Percentiles rank a stretch among this genome's conserved stretches.
Evolutionary conservation across 1,284 basidiomycete species (phyloP).

Genomic region (Microbotryum saponariae): DNA sequence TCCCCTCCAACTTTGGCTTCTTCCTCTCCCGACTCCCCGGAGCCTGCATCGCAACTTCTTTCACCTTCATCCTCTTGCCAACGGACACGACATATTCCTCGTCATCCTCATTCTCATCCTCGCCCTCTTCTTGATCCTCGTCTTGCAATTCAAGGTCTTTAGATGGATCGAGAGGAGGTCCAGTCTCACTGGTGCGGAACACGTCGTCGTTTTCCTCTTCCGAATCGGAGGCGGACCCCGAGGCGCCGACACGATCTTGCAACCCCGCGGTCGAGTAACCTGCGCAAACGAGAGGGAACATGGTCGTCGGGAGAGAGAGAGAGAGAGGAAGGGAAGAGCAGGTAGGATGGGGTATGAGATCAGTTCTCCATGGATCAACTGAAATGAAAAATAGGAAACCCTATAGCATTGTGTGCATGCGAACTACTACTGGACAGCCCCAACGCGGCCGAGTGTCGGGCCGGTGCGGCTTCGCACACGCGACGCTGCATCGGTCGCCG

Average conservation of each 20-base stretch:
- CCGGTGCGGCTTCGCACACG: no score
- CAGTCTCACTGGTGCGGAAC: slow-evolving; percentile 4
- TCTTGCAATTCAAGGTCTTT: slow-evolving; percentile 6
- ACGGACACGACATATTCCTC: not conserved
- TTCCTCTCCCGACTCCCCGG: no score
- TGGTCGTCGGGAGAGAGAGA: not conserved
- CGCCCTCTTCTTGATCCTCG: slow-evolving; percentile 15
- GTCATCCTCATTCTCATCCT: slow-evolving; percentile 17
- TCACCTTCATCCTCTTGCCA: not conserved
- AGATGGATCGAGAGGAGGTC: not conserved
- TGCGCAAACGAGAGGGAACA: not conserved
- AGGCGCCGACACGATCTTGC: slow-evolving; percentile 1
- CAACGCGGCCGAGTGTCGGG: no score
- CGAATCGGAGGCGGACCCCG: slow-evolving; percentile 2
- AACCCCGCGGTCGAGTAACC: not conserved
- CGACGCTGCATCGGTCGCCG: no score
- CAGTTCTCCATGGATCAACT: no score
- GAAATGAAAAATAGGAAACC: no score
- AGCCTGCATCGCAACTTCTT: no score
- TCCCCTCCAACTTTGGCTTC: no score
- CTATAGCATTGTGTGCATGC: no score
- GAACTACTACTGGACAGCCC: no score
- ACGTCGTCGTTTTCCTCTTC: slow-evolving; percentile 16
- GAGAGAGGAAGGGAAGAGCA: no score
- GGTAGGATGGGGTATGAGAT: no score